Base-by-base conservation (phyloP, 352 stramenopile genomes). In the Globisporangium spiculum region DNA sequence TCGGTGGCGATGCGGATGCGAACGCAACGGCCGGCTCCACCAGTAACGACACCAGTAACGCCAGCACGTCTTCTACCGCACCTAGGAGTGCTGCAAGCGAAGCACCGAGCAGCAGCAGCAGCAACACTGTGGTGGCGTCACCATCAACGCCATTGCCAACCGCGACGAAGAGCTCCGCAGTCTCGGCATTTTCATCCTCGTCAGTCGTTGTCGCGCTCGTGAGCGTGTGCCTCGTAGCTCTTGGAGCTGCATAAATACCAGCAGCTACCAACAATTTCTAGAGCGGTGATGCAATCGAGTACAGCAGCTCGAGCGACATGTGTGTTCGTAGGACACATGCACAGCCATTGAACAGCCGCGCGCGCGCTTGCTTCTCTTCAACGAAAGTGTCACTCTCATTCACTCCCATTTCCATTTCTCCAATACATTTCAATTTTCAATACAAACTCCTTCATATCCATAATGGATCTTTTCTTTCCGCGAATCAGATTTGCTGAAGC, bases 81-180 rank as follows among this genome's bases (percentile, higher is more conserved):
- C 14, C 41, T 50, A 10, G 27, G 10, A 44, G 27, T 24, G 60
- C 7, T 22, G 4, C 27, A 24, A 48, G 14, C 10, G n/a, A 32
- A 32, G 30, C 4, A 7, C 30, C 30, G 20, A 41, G 2, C 27
- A 66, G 16, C 9, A 44, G 20, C 54, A 60, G 48, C 48, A 54
- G 12, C 20, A 16, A 20, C 20, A 41, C 14, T 44, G 30, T 60
- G 14, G 55, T 27, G 18, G 30, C 60, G 4, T 30, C 60, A 7
- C 5, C 60, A 18, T 44, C 44, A 0, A 48, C 60, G 2, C 2
- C 60, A 18, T 24, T 44, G n/a, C 14, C 27, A 18, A 41, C 9
- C 34, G 34, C 34, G 10, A n/a, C 60, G n/a, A 53, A 58, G 27
- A 66, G 48, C 48, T 22, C 60, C 4, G 60, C 48, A 1, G 55